These are phyloP conservation scores for Austroboletus niveus DNA, from an alignment of 1,284 basidiomycete species.

Conservation along the genomic window DNA sequence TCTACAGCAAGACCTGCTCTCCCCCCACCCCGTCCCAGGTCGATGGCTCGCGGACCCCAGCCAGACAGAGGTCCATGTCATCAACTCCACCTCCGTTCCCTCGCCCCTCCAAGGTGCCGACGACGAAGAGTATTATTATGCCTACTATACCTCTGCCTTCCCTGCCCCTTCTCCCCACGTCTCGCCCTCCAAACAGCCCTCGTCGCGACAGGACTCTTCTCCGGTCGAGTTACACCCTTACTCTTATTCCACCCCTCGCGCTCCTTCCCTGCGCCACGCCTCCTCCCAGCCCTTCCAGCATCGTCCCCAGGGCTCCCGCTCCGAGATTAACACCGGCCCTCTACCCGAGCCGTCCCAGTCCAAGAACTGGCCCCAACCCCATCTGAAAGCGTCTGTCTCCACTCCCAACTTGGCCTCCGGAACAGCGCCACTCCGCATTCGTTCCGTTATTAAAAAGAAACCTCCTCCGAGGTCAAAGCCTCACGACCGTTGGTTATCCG, in stretches of 20 bases:
- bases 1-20: constrained; percentile 13
- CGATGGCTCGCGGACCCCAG: constrained; percentile 15
- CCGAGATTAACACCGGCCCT: not conserved
- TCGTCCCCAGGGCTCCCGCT: constrained; percentile 1
- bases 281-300: constrained; percentile 18
- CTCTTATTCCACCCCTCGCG: constrained; percentile 40
- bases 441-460: constrained; percentile 12
- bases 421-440: not conserved
- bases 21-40: constrained; percentile 11
- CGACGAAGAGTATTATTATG: constrained; percentile 42
- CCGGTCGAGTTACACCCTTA: constrained; percentile 46
- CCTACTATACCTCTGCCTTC: constrained; percentile 38
- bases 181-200: constrained; percentile 5
- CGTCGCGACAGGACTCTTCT: constrained; percentile 17
- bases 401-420: constrained; percentile 56
- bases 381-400: constrained; percentile 51
- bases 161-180: constrained; percentile 1
- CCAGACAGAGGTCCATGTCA: constrained; percentile 12
- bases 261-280: constrained; percentile 18
- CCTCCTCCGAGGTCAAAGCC: constrained; percentile 30
- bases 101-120: constrained; percentile 26
- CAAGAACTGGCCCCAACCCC: constrained; percentile 6
- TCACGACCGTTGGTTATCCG: constrained; percentile 63
- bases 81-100: constrained; percentile 18
- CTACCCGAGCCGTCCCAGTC: not conserved